These are phyloP conservation scores for Berkeleyomyces basicola DNA, from an alignment of 2,329 filamentous ascomycete species.

Conservation along the genomic window DNA sequence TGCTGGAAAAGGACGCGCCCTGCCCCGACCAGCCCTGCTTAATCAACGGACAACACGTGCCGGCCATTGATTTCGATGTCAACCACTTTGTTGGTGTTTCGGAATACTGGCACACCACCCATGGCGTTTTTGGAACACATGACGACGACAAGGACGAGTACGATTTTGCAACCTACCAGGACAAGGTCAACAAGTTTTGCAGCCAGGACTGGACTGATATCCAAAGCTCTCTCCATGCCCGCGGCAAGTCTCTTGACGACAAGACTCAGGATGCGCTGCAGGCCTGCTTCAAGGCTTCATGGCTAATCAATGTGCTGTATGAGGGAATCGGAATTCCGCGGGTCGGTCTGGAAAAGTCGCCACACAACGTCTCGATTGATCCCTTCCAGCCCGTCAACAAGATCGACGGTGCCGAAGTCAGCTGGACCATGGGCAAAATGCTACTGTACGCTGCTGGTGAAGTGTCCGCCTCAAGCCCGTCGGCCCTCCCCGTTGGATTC, in stretches of 20 bases:
- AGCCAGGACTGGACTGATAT: constrained; percentile 68
- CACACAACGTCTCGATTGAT: constrained; percentile 56
- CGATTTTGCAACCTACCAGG: constrained; percentile 62
- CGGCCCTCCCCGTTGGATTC: constrained; percentile 65
- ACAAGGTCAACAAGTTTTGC: constrained; percentile 72
- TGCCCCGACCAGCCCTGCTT: constrained; percentile 75
- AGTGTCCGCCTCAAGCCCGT: constrained; percentile 43
- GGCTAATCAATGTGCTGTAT: constrained; percentile 92
- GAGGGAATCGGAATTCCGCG: constrained; percentile 89
- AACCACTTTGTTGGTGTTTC: constrained; percentile 97
- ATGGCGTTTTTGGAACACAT: constrained; percentile 54
- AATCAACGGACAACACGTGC: constrained; percentile 79
- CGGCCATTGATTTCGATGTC: constrained; percentile 88
- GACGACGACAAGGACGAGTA: constrained; percentile 49
- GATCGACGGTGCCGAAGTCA: constrained; percentile 79
- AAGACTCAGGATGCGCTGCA: constrained; percentile 67
- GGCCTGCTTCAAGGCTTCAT: constrained; percentile 94
- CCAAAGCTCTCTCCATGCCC: constrained; percentile 41
- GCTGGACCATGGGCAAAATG: constrained; percentile 96
- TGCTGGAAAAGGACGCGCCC: constrained; percentile 76
- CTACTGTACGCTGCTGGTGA: constrained; percentile 87
- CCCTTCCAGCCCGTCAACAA: constrained; percentile 86
- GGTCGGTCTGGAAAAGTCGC: constrained; percentile 50
- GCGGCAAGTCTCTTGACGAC: constrained; percentile 59
- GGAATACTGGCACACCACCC: constrained; percentile 97